phyloP scores from a whole-genome alignment of 805 yeast genomes.

The Sugiyamaella boreocaroliniensis region DNA sequence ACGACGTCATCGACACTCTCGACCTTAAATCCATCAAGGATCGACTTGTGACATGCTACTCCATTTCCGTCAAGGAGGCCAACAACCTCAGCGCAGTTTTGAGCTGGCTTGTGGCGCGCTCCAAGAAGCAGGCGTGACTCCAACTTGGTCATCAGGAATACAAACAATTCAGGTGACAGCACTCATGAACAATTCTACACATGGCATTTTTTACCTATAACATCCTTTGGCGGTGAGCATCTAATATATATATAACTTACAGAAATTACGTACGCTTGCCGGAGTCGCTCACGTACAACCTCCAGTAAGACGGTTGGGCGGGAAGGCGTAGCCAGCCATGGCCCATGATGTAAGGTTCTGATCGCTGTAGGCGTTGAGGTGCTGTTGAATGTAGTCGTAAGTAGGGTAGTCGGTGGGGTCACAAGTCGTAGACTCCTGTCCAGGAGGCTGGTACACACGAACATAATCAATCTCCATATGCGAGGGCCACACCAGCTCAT shows the following conservation, averaged over 20 bases:
- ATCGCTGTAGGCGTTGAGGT: constrained; percentile 61
- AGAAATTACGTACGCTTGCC: too few relatives aligned
- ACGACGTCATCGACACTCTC: constrained; percentile 28
- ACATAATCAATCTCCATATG: constrained; percentile 76
- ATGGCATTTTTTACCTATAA: too few relatives aligned
- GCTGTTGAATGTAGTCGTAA: constrained; percentile 67
- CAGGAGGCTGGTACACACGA: constrained; percentile 82
- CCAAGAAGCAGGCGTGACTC: constrained; percentile 2
- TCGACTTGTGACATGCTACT: constrained; percentile 32
- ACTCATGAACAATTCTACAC: too few relatives aligned
- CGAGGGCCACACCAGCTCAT: constrained; percentile 64
- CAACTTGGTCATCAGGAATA: too few relatives aligned
- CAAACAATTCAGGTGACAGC: too few relatives aligned
- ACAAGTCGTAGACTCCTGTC: constrained; percentile 58
- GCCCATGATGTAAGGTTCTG: constrained; percentile 69
- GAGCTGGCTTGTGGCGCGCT: constrained; percentile 29
- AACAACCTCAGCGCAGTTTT: constrained; percentile 31
- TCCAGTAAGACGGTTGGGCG: constrained; percentile 55
- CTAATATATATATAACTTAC: not conserved
- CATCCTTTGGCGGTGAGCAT: not conserved
- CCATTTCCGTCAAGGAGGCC: constrained; percentile 32
- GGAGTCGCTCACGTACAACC: constrained; percentile 8
- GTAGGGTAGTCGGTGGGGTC: constrained; percentile 88
- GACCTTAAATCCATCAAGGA: constrained; percentile 28
- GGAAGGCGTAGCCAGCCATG: constrained; percentile 63